Conservation (phyloP, 1,284 basidiomycete genomes). For the Thelephora terrestris region DNA sequence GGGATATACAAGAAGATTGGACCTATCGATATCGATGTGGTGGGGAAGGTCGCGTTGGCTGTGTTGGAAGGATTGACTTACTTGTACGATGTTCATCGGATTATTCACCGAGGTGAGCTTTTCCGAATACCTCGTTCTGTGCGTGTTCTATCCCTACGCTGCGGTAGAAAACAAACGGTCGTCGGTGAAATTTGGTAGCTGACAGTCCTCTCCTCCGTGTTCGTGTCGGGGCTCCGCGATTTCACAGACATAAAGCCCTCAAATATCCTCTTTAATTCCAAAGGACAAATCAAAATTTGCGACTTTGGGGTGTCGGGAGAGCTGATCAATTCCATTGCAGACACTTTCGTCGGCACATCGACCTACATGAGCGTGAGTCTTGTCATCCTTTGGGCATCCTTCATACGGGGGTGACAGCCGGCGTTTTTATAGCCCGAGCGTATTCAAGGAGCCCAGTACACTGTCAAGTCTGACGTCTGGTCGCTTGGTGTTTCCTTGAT, state of each 20-base stretch:
- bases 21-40: conserved; percentile 81
- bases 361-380: conserved; percentile 96
- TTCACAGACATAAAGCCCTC: conserved; percentile 95
- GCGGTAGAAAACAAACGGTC: neutral
- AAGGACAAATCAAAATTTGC: conserved; percentile 95
- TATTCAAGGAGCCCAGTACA: conserved; percentile 96
- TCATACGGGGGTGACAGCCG: conserved; percentile 7
- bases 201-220: neutral
- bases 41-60: conserved; percentile 82
- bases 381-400: conserved; percentile 1
- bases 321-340: conserved; percentile 96
- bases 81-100: conserved; percentile 98
- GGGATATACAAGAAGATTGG: conserved; percentile 93
- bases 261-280: conserved; percentile 91
- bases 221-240: neutral
- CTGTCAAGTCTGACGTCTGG: conserved; percentile 97
- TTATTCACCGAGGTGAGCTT: conserved; percentile 88
- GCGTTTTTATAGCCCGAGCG: conserved; percentile 73
- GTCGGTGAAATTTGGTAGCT: neutral
- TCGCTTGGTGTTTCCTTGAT: conserved; percentile 92
- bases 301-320: conserved; percentile 99
- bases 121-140: conserved; percentile 4
- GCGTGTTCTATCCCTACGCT: neutral
- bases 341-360: conserved; percentile 97
- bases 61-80: conserved; percentile 95